Evolutionary conservation across 306 rosid genomes (phyloP), one percentile per base, ranked within the genome.

Genomic region (Castanea crenata): DNA sequence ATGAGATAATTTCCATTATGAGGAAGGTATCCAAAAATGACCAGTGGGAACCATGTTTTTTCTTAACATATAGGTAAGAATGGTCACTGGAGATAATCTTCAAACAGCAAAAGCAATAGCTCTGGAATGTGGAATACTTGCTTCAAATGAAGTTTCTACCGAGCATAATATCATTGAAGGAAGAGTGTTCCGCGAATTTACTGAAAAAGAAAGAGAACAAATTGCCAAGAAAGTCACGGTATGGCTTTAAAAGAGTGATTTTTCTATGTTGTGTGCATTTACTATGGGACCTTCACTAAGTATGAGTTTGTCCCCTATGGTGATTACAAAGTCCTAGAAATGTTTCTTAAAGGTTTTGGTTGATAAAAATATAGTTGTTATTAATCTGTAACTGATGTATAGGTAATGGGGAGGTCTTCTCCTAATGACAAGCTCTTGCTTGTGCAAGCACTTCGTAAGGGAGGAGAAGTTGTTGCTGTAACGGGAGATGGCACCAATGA

Each of bases 351-450:
- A 76, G 59, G 71, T 55, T 46, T 74, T 13, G 35, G 4, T 57
- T 75, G 64, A 52, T 73, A 69, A 20, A 25, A 54, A 69, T 41
- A 61, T 79, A 79, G 41, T 76, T 19, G 77, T 59, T 55, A 16
- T 71, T 70, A 51, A 75, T 74, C 55, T 76, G 41, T 77, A 59
- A 65, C 56, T 82, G 70, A 21, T 78, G 69, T 82, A 46, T 83
- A 95, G 98, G 98, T 95, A 55, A 95, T 95, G 99, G 98, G 97
- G 16, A 91, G 99, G 86, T 95, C 99, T 87, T 95, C 99, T 75
- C 99, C 99, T 51, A 95, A 91, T 86, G 99, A 95, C 89, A 95
- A 95, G 91, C 90, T 95, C 76, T 87, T 95, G 89, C 99, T 95
- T 69, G 98, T 95, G 74, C 99, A 92, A 95, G 99, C 99, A 62